Evolutionary conservation across 306 rosid genomes (phyloP), one percentile per base, ranked within the genome.

Genomic region (Luffa aegyptiaca): DNA sequence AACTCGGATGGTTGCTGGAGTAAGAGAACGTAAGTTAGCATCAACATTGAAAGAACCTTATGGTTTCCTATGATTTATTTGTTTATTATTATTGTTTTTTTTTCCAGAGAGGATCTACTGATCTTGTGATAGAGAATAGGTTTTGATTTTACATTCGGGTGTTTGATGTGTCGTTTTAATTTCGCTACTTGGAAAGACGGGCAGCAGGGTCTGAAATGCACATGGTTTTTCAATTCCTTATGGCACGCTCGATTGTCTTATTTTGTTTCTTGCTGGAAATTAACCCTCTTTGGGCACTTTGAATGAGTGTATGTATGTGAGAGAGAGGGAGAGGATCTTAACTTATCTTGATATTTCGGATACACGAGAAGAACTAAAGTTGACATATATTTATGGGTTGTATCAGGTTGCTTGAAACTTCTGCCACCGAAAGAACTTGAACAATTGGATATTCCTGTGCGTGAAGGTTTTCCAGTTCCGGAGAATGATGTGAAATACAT

Each of bases 391-490:
- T 80, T 85, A 33, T 74, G 81, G 62, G 82, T 83, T 76, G 44
- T 83, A 16, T 52, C 80, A 95, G 97, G 94, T 90, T 95, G 99
- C 81, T 89, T 95, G 90, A 85, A 89, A 76, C 87, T 95, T 61
- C 86, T 93, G 55, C 89, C 97, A 51, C 92, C 83, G 37, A 92
- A 95, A 84, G 92, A 91, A 81, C 96, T 95, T 70, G 97, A 91
- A 90, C 90, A 86, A 70, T 74, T 93, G 79, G 96, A 88, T 79
- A 81, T 93, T 79, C 93, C 91, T 45, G 44, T 41, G 66, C 87
- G 61, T 5, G 86, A 80, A 81, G 86, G 79, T 41, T 86, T 87
- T 42, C 74, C 68, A 68, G 56, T 79, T 73, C 88, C 93, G 78
- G 82, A 88, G 65, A 83, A 78, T 48, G 61, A 85, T 82, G 78